Evolutionary conservation across 2,329 filamentous ascomycete species (phyloP), one percentile per base, ranked within the genome.

Genomic region (Aspergillus thermomutatus): DNA sequence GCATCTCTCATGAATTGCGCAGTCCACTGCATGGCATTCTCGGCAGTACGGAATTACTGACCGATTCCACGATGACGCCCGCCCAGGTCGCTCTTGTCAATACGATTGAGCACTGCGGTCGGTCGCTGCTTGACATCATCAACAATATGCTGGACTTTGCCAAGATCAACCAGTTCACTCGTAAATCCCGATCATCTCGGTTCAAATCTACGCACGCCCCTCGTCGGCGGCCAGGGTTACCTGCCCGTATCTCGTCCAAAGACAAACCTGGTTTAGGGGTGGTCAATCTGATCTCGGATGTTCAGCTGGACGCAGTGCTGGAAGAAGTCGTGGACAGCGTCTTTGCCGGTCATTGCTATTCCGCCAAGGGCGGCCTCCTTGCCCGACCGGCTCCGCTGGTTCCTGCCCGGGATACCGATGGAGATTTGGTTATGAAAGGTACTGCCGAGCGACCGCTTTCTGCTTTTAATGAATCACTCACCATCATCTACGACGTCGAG

Each of bases 121-220:
- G 71, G 2, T 78, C 76, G 0, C 62, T 79, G 0, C 62, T 79
- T 1, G 76, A 78, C 49, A 77, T 74, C 0, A 71, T 79, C 46
- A 73, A 76, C 41, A 67, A 74, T 48, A 55, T 76, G 21, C 66
- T 75, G 0, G 72, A 74, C 10, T 65, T 68, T 14, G 59, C 69
- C 0, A 64, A 62, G n/a, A 70, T 72, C 40, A 66, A 69, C 48
- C 60, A 67, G 5, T 54, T 40, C 53, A 49, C 23, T 49, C 53
- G 2, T 49, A 55, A 46, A 14, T 45, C 41, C 41, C 19, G 41
- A 9, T 45, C 41, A 3, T 45, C 41, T 2, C 41, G 41, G n/a
- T 23, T 45, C 19, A 45, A 45, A 23, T 45, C 41, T 2, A 10
- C 4, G 28, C 17, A 25, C 49, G 28, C 5, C 49, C 41, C 3